Evolutionary conservation across 1,139 yeast genomes (phyloP), one percentile per base, ranked within the genome.

Genomic region (Lodderomyces metapsilosis): DNA sequence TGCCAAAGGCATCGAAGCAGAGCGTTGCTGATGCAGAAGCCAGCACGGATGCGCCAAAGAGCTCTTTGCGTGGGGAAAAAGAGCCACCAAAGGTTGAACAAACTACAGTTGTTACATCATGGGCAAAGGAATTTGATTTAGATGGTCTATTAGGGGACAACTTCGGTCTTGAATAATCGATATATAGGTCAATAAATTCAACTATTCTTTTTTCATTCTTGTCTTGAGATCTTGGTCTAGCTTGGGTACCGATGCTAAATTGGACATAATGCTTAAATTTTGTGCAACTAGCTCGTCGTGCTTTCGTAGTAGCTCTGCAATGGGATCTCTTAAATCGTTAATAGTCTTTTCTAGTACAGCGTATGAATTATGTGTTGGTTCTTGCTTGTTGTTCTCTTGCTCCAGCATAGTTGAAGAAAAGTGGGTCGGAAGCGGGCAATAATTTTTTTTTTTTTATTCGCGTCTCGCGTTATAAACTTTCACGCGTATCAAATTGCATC

Each of bases 41-140:
- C 28, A 59, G 55, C 43, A 48, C 58, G 34, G 63, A 63, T 39
- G 74, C 59, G 1, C 71, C 76, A 36, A 71, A 71, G 57, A 65
- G 73, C 43, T 65, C 75, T 6, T 54, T 61, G 45, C 59, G 76
- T 56, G 75, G 75, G 30, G 76, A 70, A 37, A 68, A 66, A 48
- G 77, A 73, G 54, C 74, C 76, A 49, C 61, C 71, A 44, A 77
- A 72, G 59, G 78, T 75, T 34, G 94, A 85, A 54, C 86, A 85
- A 57, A 86, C 94, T 38, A 81, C 87, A 12, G 78, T 92, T 54
- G 98, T 94, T 17, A 68, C 76, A n/a, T 76, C 80, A 52, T 92
- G 98, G 98, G 85, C 98, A 13, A 78, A 87, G 61, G 98, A 91
- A 65, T 91, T 92, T 59, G 96, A 89, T 62, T 74, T 92, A 53